Evolutionary conservation across 352 stramenopile genomes (phyloP), one percentile per base, ranked within the genome.

Genomic region (Peronospora tabacina): DNA sequence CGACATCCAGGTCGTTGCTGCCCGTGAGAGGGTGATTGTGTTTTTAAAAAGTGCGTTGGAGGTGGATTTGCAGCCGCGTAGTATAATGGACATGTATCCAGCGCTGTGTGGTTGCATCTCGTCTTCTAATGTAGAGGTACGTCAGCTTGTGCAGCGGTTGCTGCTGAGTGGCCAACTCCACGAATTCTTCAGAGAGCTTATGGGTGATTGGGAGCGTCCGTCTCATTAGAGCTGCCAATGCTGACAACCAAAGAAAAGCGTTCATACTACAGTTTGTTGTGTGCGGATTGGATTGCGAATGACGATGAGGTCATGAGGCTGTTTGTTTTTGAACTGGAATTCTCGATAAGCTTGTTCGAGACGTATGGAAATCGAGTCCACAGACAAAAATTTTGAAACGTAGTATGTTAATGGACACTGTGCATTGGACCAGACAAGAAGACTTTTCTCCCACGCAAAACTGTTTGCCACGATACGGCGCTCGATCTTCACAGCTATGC

Each of bases 61-160:
- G 44, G 72, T 80, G 3, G 66, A 67, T 0, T 53, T 90, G 55
- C 66, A 61, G 10, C 63, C 77, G 17, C 73, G 63, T 8, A 77
- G 67, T 46, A 55, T 91, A 17, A 58, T 91, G 30, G 74, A 81
- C 41, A 72, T 93, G 68, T 93, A 87, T 53, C 68, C 73, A 2
- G 63, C 78, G 20, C 56, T 93, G n/a, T 93, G 82, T 35, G 63
- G 57, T 15, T 90, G 78, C 60, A 93, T 93, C 45, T 75, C 73
- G 37, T 89, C 75, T 19, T 58, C 61, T 11, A 67, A 85, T 39
- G 47, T 72, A 12, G 68, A 85, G 39, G 75, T 93, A 16, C 82
- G 82, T 0, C 49, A 61, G 37, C 68, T 86, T 9, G 71, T 93
- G 33, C 82, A 90, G 53, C 68, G 66, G 16, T 47, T 90, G 39